Evolutionary conservation across 2,329 filamentous ascomycete species (phyloP).

Genomic region (Cladophialophora immunda): DNA sequence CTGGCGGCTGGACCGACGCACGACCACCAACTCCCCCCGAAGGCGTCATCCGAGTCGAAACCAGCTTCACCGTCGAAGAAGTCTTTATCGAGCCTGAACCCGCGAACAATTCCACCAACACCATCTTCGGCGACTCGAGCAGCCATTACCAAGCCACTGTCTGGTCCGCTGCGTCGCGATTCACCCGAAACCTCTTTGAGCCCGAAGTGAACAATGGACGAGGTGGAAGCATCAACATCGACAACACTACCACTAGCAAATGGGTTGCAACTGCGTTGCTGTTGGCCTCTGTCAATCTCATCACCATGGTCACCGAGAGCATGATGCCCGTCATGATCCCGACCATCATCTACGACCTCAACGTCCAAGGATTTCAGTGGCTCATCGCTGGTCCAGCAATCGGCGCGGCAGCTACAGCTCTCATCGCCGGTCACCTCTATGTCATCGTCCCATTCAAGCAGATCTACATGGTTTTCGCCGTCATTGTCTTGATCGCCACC

Average conservation of each 20-base stretch:
- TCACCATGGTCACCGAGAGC: constrained; percentile 24
- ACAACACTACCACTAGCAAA: constrained; percentile 1
- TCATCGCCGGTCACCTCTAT: constrained; percentile 33
- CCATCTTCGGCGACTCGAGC: constrained; percentile 20
- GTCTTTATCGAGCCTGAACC: constrained; percentile 1
- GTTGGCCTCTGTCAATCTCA: constrained; percentile 28
- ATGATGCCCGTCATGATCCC: constrained; percentile 33
- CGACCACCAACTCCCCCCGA: constrained; percentile 11
- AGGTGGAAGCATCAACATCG: constrained; percentile 1
- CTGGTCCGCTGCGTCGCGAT: constrained; percentile 15
- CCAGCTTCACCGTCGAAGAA: constrained; percentile 17
- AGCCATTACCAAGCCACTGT: constrained; percentile 15
- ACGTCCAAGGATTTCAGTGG: constrained; percentile 35
- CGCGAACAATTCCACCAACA: neutral
- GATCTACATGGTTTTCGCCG: constrained; percentile 26
- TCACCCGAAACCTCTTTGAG: constrained; percentile 5
- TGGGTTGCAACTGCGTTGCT: constrained; percentile 28
- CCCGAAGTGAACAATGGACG: neutral
- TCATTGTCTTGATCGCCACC: constrained; percentile 26
- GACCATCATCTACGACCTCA: constrained; percentile 26
- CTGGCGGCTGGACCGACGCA: neutral
- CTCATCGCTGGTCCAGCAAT: constrained; percentile 29
- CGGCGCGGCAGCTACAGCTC: constrained; percentile 29
- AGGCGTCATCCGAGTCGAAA: constrained; percentile 21
- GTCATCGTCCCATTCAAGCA: constrained; percentile 29